These are phyloP conservation scores for Vitis rotundifolia DNA, from an alignment of 164 flowering plant genomes.

Conservation along the genomic window DNA sequence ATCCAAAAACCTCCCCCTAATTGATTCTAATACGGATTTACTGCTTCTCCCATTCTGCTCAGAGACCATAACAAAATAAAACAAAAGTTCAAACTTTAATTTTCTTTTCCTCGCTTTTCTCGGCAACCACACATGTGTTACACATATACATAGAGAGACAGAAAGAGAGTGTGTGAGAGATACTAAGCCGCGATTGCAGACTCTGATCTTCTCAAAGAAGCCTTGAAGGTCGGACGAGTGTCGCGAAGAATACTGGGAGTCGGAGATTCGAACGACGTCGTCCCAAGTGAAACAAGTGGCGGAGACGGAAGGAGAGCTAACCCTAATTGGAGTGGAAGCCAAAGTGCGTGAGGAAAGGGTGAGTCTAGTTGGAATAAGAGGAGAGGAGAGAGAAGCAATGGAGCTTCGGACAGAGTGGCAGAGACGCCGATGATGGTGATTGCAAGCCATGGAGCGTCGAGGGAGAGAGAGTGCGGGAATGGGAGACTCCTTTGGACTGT, in stretches of 20 bases:
- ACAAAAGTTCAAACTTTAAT: background rate
- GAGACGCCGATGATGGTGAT: conserved; percentile 5
- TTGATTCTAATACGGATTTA: too few relatives aligned
- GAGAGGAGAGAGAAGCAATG: background rate
- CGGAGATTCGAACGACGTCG: conserved; percentile 39
- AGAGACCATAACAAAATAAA: background rate
- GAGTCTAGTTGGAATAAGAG: background rate
- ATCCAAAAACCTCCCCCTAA: too few relatives aligned
- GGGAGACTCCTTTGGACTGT: too few relatives aligned
- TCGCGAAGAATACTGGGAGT: conserved; percentile 20
- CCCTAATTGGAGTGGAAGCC: background rate
- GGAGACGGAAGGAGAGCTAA: background rate
- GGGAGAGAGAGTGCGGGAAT: too few relatives aligned
- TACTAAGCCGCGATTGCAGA: conserved; percentile 59
- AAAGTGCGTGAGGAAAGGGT: conserved; percentile 10
- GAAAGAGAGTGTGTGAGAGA: background rate
- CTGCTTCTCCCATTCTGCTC: too few relatives aligned
- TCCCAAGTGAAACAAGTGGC: conserved; percentile 44
- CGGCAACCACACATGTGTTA: background rate
- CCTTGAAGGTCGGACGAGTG: conserved; percentile 39
- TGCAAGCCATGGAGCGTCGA: conserved; percentile 16
- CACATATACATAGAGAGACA: background rate
- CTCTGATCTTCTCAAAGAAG: conserved; percentile 40
- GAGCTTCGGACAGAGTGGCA: conserved; percentile 6
- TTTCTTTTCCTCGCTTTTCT: conserved; percentile 5